These are phyloP conservation scores for Boletus sensibilis DNA, from an alignment of 768 basidiomycete genomes.

Conservation along the genomic window DNA sequence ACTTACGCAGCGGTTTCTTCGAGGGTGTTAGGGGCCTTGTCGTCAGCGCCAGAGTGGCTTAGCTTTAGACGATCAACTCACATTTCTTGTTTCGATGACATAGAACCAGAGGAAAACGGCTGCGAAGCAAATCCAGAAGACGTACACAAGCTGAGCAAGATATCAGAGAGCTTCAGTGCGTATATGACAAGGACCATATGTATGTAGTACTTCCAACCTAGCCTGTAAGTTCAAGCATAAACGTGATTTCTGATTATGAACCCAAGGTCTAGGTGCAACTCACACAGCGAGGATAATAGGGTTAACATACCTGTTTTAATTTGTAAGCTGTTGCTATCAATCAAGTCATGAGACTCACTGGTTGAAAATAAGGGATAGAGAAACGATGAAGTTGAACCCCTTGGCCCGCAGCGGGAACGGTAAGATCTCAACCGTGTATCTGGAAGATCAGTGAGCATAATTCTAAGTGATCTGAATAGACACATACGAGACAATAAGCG, in stretches of 20 bases:
- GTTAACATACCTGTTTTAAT: constrained; percentile 30
- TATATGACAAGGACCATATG: constrained; percentile 17
- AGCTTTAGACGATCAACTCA: background rate
- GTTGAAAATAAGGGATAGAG: constrained; percentile 42
- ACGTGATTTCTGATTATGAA: background rate
- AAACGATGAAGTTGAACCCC: constrained; percentile 38
- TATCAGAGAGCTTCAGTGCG: too few relatives aligned
- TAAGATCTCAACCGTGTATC: constrained; percentile 42
- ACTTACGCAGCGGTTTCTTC: constrained; percentile 11
- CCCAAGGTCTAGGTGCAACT: background rate
- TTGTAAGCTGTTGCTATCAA: constrained; percentile 21
- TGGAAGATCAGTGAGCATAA: background rate
- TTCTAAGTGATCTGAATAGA: background rate
- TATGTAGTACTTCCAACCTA: constrained; percentile 47
- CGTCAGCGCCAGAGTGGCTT: background rate
- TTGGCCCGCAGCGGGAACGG: constrained; percentile 41
- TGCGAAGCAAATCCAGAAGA: constrained; percentile 40
- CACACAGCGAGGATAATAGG: constrained; percentile 32
- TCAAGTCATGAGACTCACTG: constrained; percentile 26
- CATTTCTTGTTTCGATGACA: constrained; percentile 37
- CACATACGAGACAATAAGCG: constrained; percentile 36
- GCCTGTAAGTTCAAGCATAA: constrained; percentile 6
- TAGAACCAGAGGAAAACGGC: constrained; percentile 35
- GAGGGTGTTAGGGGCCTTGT: constrained; percentile 1
- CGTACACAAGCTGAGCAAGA: constrained; percentile 33